Evolutionary conservation across 306 rosid species (phyloP), one percentile per base, ranked within the genome.

Genomic region (Psophocarpus tetragonolobus): DNA sequence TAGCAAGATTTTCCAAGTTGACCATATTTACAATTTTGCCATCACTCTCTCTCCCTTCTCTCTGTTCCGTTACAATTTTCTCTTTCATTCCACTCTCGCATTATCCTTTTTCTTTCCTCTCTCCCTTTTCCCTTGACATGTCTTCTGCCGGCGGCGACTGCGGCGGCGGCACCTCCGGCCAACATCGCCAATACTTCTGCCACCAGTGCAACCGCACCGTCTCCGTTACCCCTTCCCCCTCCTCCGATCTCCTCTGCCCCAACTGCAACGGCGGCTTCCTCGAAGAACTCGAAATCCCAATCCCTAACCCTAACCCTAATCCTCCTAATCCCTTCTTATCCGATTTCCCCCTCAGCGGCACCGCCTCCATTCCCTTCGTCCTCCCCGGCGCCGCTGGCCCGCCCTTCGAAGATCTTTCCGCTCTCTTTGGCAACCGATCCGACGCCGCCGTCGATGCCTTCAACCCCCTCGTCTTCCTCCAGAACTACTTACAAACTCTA

Each of bases 221-320:
- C 32, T 82, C 80, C 35, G 26, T 93, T 6, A 36, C 64, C 47
- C 88, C 90, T 15, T 54, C 93, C 65, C 64, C 96, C 58, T 69
- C 96, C 72, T 57, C 87, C 58, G 97, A 93, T 76, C 87, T 91
- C 39, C 3, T 71, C 70, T 93, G 98, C 64, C 97, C 98, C 60
- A 30, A 41, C 45, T 93, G 98, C 87, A 74, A 68, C 66, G 87
- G 82, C 3, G 88, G 87, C 33, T 93, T 91, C 66, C 74, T 93
- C 58, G 98, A 93, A 76, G 98, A 93, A 79, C 75, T 91, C 64
- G 96, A 90, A 76, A 62, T 42, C 60, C 87, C 91, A 36, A 80
- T 41, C 61, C 88, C 94, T 32, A 80, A 13, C 20, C 65, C 62
- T 56, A 51, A 8, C 77, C 82, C 87, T 20, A 70, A 69, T 56